phyloP scores from a whole-genome alignment of 2,329 filamentous ascomycete species.

The Gnomoniopsis smithogilvyi region DNA sequence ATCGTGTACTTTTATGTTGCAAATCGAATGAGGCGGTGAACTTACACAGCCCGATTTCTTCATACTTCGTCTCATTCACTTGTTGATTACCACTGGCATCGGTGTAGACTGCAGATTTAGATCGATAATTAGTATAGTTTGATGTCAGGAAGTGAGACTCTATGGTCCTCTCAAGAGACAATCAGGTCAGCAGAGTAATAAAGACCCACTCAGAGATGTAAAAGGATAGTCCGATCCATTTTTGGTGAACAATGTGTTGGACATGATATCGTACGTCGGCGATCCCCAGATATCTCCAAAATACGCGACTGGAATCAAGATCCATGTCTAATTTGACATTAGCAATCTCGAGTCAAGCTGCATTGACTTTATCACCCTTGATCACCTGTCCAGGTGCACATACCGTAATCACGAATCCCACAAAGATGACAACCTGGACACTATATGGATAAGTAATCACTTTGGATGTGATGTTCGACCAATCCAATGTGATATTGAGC shows the following conservation, averaged over 20 bases:
- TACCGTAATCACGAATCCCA: conserved; percentile 17
- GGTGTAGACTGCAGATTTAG: conserved; percentile 5
- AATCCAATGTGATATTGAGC: conserved; percentile 21
- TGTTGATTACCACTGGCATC: conserved; percentile 8
- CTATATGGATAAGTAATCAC: conserved; percentile 21
- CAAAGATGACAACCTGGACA: conserved; percentile 21
- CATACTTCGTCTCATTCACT: conserved; percentile 20
- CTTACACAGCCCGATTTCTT: conserved; percentile 19
- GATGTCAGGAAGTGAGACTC: background rate
- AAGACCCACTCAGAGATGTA: background rate
- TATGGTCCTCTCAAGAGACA: background rate
- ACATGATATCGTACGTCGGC: conserved; percentile 21
- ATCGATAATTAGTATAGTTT: background rate
- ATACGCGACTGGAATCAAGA: conserved; percentile 21
- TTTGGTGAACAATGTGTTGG: conserved; percentile 18
- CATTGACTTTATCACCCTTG: background rate
- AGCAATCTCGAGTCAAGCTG: background rate
- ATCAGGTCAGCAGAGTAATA: background rate
- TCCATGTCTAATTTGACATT: conserved; percentile 18
- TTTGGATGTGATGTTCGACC: conserved; percentile 22
- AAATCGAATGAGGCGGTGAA: background rate
- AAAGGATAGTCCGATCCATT: conserved; percentile 20
- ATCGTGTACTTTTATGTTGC: background rate
- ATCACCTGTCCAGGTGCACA: background rate
- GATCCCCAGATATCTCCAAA: conserved; percentile 21